Base-by-base conservation (phyloP, 768 basidiomycete species). In the Suillus lakei region DNA sequence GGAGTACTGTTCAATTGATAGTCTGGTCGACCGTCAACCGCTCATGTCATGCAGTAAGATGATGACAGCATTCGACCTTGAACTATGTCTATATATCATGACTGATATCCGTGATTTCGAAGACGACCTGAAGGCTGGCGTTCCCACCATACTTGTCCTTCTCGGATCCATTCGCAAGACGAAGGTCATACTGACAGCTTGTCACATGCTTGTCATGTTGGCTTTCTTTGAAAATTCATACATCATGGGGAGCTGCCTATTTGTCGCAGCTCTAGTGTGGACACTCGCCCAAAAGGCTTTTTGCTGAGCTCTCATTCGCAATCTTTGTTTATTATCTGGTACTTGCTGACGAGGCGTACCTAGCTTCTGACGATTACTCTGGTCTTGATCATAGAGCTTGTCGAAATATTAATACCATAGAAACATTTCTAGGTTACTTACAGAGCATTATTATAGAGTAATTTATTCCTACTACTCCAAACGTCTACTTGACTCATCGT, bases 401-500 rank as follows among this genome's bases (percentile, higher is more conserved):
- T n/a, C 10, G 43, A n/a, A n/a, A 46, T 46, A 46, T n/a, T 46
- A 4, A 44, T 21, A 18, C 43, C 43, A 10, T 10, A 5, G n/a
- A 46, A n/a, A n/a, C 10, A n/a, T 44, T 44, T 44, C 21, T 4
- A 44, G 21, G 21, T 21, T 9, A 43, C 5, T 21, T 43, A 43
- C 41, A 44, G 8, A 44, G 21, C 43, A 9, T 46, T 46, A 12
- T 1, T 12, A 21, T n/a, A n/a, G 44, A n/a, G 21, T 18, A n/a
- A 44, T 44, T n/a, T 32, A 6, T 32, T 6, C 32, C 43, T 32
- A 44, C 62, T 73, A 80, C 43, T 85, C 82, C 77, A 89, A 88
- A 44, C n/a, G n/a, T 65, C 76, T 80, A 68, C 77, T 84, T 70
- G 96, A 79, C 30, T 87, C 90, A 73, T 97, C 93, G 71, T 96